phyloP scores from a whole-genome alignment of 129 eudicot genomes.

The Logfia minima region DNA sequence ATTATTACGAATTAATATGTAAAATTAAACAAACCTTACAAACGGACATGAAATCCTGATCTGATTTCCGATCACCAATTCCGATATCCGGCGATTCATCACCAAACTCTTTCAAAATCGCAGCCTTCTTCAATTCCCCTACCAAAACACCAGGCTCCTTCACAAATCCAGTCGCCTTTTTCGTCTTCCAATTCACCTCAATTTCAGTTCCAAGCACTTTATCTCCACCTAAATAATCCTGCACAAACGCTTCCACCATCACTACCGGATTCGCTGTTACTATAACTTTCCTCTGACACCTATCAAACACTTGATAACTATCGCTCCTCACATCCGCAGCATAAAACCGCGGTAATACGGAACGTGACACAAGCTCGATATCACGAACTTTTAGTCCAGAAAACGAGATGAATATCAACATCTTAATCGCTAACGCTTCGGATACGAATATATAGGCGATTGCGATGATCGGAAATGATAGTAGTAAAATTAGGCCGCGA shows the following conservation, averaged over 20 bases:
- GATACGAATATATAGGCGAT: too few relatives aligned
- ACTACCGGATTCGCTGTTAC: constrained; percentile 92
- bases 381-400: too few relatives aligned
- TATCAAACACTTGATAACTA: constrained; percentile 71
- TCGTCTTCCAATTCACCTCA: constrained; percentile 80
- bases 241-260: constrained; percentile 92
- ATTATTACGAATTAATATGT: too few relatives aligned
- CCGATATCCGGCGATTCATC: constrained; percentile 81
- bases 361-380: too few relatives aligned
- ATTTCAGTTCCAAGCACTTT: constrained; percentile 92
- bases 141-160: constrained; percentile 89
- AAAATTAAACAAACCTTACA: constrained; percentile 68
- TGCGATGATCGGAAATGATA: too few relatives aligned
- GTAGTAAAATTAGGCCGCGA: too few relatives aligned
- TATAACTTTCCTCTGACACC: constrained; percentile 65
- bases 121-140: constrained; percentile 70
- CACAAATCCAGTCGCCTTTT: constrained; percentile 83
- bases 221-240: constrained; percentile 85
- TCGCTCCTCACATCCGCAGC: constrained; percentile 29
- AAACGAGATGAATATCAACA: too few relatives aligned
- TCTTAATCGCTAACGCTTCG: too few relatives aligned
- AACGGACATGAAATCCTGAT: constrained; percentile 92
- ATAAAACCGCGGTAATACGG: too few relatives aligned
- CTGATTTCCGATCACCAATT: constrained; percentile 86
- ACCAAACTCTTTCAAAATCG: constrained; percentile 74